Evolutionary conservation across 768 basidiomycete genomes (phyloP), one percentile per base, ranked within the genome.

Genomic region (Naganishia antarctica): DNA sequence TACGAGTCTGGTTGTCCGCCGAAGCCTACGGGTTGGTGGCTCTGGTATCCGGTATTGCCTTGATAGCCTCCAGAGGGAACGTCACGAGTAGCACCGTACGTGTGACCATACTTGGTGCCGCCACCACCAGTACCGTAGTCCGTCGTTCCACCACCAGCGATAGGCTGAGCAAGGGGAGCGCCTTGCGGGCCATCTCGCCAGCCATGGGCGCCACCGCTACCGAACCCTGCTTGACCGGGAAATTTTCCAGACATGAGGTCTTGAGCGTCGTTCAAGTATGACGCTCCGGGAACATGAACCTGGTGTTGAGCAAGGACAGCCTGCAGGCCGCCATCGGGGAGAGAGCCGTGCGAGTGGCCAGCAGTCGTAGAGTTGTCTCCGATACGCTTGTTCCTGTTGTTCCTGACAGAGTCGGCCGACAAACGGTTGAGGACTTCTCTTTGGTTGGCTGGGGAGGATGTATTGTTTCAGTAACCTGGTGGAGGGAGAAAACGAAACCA

Each of bases 141-240:
- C 8, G 53, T 57, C n/a, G 32, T 34, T 4, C 53, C 53, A 23
- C 53, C 53, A 8, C 32, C 53, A 25, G 34, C 53, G 2, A 63
- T 43, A 16, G 62, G 62, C 16, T 40, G 40, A 1, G 50, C 62
- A n/a, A 63, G 49, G 15, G 47, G 44, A 41, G 62, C 34, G 13
- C 62, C 34, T 43, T 8, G 13, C 29, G 37, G 46, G 73, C 72
- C 51, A 74, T 68, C 76, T 34, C 76, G 64, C 74, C 74, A 77
- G 25, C 71, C 73, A 44, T 74, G 66, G 9, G 65, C 65, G 37
- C 76, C 76, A 2, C 63, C 76, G n/a, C 51, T 65, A 6, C 76
- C 76, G 64, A 77, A 77, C 13, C 73, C 73, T 65, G 71, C 73
- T 37, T 77, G 68, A 73, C 76, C 74, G 1, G 76, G 76, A 70